Base-by-base conservation (phyloP, 257 asterid species). In the Catharanthus roseus region DNA sequence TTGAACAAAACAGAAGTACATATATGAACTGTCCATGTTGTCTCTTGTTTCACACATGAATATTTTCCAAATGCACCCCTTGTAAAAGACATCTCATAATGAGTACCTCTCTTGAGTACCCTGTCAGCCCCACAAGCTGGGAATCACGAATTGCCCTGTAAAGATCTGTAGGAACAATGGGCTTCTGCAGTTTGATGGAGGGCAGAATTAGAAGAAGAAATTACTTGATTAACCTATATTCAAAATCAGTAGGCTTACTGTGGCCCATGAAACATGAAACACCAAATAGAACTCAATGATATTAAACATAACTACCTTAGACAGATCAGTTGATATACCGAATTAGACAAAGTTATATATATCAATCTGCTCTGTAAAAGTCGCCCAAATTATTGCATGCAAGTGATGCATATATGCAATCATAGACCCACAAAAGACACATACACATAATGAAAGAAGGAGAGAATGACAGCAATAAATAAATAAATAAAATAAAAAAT, bases 101-200 rank as follows among this genome's bases (percentile, higher is more conserved):
- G 16, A 34, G 47, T 16, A 91, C 96, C 90, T 88, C 90, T 77
- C 79, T 91, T 45, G 95, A 80, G 87, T 81, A 86, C 78, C 97
- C 97, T 47, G 92, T 79, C 82, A 92, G 79, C 67, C 97, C 97
- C 47, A 92, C 82, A 61, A 92, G 93, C 81, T 92, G 91, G 68
- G 92, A 86, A 74, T 91, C 90, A 73, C 97, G 84, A 42, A 91
- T 75, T 49, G 78, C 88, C 82, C 92, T 84, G 72, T 91, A 91
- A 74, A 86, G 73, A 68, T 89, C 88, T 38, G 75, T 58, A 58
- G 95, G 92, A 56, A 71, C 66, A 63, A 91, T 89, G 74, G 97
- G 95, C 80, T 89, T 91, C 97, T 91, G 92, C 85, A 31, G 23
- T 67, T 34, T 36, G 26, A 74, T 66, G 60, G 67, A 34, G 61